These are phyloP conservation scores for Boechera retrofracta DNA, from an alignment of 345 rosid species.

Conservation along the genomic window DNA sequence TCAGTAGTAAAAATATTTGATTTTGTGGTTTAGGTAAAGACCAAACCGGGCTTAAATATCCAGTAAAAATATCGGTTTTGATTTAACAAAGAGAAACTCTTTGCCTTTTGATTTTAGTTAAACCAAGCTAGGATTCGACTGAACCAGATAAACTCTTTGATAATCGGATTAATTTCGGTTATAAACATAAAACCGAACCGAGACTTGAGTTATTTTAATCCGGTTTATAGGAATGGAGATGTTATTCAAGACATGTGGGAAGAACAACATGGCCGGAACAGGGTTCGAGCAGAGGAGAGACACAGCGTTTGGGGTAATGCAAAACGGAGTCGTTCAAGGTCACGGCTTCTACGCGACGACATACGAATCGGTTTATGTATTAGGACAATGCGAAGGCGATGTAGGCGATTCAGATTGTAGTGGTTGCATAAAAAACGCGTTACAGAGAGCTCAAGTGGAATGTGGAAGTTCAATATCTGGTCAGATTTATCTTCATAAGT, in stretches of 20 bases:
- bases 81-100: too few relatives aligned
- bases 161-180: neutral
- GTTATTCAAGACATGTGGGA: constrained; percentile 88
- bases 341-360: constrained; percentile 79
- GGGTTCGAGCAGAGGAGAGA: constrained; percentile 91
- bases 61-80: neutral
- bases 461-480: constrained; percentile 86
- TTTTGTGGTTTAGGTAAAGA: neutral
- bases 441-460: constrained; percentile 87
- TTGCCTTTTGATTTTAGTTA: too few relatives aligned
- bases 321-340: constrained; percentile 70
- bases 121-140: neutral
- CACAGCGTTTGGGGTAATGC: constrained; percentile 69
- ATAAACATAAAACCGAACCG: neutral
- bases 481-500: constrained; percentile 87
- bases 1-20: neutral
- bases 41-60: neutral
- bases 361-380: constrained; percentile 66
- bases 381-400: constrained; percentile 97
- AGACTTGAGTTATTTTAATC: neutral
- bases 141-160: neutral
- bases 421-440: constrained; percentile 74
- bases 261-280: constrained; percentile 62
- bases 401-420: constrained; percentile 95
- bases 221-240: constrained; percentile 71